These are phyloP conservation scores for Dryas drummondii DNA, from an alignment of 306 rosid species.

Conservation along the genomic window DNA sequence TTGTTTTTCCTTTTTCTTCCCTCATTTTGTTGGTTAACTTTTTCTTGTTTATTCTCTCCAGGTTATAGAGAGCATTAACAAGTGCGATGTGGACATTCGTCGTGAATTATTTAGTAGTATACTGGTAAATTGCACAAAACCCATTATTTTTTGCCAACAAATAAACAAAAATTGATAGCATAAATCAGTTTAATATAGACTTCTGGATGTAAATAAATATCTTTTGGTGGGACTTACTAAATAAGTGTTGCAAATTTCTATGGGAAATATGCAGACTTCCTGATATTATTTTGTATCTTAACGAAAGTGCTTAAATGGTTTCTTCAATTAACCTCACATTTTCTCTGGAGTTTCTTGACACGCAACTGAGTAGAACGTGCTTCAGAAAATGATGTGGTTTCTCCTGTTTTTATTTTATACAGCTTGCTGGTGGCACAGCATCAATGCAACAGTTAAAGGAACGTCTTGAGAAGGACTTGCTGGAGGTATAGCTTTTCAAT, in stretches of 20 bases:
- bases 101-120: slow-evolving; percentile 95
- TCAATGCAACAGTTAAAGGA: slow-evolving; percentile 98
- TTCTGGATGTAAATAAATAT: slow-evolving; percentile 2
- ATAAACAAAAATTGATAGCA: not conserved
- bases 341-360: not conserved
- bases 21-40: slow-evolving; percentile 13
- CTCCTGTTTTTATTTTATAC: slow-evolving; percentile 28
- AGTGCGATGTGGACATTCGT: slow-evolving; percentile 96
- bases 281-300: not conserved
- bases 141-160: slow-evolving; percentile 1
- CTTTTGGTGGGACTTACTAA: not conserved
- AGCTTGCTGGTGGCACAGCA: slow-evolving; percentile 99
- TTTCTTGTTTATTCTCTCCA: slow-evolving; percentile 35
- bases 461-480: slow-evolving; percentile 94
- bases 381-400: slow-evolving; percentile 21
- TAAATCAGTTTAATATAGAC: not conserved
- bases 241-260: slow-evolving; percentile 1
- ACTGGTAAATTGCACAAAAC: slow-evolving; percentile 57
- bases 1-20: slow-evolving; percentile 3
- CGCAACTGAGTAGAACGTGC: not conserved
- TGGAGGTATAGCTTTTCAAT: slow-evolving; percentile 58
- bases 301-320: not conserved
- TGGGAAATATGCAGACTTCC: not conserved
- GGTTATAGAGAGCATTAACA: slow-evolving; percentile 95
- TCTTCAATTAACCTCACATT: not conserved